Conservation (phyloP, 192 early-diverging fungal species). For the Coemansia nantahalensis region DNA sequence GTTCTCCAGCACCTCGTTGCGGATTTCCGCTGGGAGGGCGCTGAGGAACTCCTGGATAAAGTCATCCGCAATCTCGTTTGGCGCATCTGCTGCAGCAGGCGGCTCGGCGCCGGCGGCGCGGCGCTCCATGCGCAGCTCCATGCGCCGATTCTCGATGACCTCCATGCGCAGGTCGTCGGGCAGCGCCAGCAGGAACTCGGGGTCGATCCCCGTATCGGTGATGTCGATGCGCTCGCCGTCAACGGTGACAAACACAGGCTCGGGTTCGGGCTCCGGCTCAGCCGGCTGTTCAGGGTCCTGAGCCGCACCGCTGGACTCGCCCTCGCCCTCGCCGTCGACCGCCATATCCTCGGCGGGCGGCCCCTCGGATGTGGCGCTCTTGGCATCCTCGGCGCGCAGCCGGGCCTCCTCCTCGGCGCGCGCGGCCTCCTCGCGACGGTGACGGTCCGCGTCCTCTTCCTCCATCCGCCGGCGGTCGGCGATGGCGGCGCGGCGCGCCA, state of each 20-base stretch:
- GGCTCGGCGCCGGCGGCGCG: conserved; percentile 2
- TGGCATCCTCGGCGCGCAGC: conserved; percentile 10
- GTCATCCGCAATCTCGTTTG: conserved; percentile 28
- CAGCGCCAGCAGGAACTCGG: conserved; percentile 88
- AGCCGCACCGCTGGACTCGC: not conserved
- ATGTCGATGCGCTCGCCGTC: conserved; percentile 84
- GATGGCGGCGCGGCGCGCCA: conserved; percentile 31
- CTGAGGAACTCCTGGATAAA: conserved; percentile 85
- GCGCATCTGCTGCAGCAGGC: conserved; percentile 1
- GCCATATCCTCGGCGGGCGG: conserved; percentile 5
- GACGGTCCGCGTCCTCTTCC: conserved; percentile 50
- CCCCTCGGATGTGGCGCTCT: not conserved
- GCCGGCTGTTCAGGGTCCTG: conserved; percentile 16
- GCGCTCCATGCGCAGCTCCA: conserved; percentile 49
- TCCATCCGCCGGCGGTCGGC: conserved; percentile 43
- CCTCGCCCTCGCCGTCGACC: conserved; percentile 4
- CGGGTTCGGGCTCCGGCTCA: conserved; percentile 1
- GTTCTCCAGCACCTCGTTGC: conserved; percentile 77
- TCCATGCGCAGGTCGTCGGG: conserved; percentile 94
- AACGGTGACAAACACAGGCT: conserved; percentile 62
- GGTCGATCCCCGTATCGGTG: conserved; percentile 91
- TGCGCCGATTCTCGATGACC: conserved; percentile 80
- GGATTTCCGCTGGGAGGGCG: conserved; percentile 86
- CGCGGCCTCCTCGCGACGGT: conserved; percentile 56
- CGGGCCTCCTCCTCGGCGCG: conserved; percentile 29